These are phyloP conservation scores for Myochromella boudieri DNA, from an alignment of 768 basidiomycete species.

Conservation along the genomic window DNA sequence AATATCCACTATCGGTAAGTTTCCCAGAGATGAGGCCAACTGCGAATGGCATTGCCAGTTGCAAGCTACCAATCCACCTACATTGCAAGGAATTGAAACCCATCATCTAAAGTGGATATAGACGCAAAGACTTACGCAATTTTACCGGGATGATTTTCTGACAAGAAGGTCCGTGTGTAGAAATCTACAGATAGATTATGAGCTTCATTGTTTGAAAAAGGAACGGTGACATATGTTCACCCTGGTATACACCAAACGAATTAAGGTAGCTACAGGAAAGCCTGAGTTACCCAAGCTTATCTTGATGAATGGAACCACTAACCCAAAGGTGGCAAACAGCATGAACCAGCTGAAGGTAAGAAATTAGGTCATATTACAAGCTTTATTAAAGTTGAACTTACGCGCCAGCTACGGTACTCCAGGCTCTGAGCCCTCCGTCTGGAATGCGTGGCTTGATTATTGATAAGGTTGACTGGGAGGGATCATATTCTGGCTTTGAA, in stretches of 20 bases:
- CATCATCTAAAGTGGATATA: background rate
- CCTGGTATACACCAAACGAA: constrained; percentile 18
- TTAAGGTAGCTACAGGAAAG: constrained; percentile 6
- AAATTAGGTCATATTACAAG: background rate
- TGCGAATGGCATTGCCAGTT: constrained; percentile 22
- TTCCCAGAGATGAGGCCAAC: constrained; percentile 19
- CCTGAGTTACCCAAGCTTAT: background rate
- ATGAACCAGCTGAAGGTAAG: constrained; percentile 13
- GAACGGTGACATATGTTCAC: background rate
- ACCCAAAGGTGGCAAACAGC: constrained; percentile 17
- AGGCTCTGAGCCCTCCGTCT: constrained; percentile 12
- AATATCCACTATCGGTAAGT: constrained; percentile 21
- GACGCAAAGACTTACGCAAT: constrained; percentile 6
- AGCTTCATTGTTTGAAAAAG: background rate
- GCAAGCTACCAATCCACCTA: constrained; percentile 25
- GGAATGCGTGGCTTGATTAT: constrained; percentile 2
- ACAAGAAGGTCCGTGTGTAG: constrained; percentile 12
- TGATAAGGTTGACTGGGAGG: too few species aligned
- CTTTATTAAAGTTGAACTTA: background rate
- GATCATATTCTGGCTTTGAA: too few species aligned
- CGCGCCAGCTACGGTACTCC: constrained; percentile 14
- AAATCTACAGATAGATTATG: constrained; percentile 2
- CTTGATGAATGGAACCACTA: background rate
- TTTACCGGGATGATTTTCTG: constrained; percentile 8
- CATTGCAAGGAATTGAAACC: background rate